Evolutionary conservation across 768 basidiomycete species (phyloP).

Genomic region (Boletales sp.): DNA sequence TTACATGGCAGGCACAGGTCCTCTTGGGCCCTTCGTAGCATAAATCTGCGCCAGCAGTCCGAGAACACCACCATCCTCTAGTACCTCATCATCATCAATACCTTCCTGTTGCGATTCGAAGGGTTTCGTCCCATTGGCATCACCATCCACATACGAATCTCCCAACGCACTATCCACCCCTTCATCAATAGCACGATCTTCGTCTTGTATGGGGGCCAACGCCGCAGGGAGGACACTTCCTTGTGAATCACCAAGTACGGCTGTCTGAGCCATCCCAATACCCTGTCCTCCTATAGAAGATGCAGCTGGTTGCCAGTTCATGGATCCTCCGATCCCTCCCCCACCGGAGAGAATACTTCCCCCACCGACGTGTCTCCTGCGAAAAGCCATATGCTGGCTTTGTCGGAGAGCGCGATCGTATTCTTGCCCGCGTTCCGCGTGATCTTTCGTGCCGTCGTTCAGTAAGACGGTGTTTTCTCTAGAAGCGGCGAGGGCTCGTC

Average conservation of each 20-base stretch:
- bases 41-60: conserved; percentile 88
- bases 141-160: conserved; percentile 76
- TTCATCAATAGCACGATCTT: conserved; percentile 49
- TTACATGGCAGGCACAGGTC: conserved; percentile 44
- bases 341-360: conserved; percentile 34
- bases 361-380: conserved; percentile 35
- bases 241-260: conserved; percentile 73
- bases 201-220: conserved; percentile 33
- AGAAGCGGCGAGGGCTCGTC: conserved; percentile 29
- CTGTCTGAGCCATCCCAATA: conserved; percentile 60
- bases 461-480: conserved; percentile 27
- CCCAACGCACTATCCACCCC: conserved; percentile 57
- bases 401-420: conserved; percentile 74
- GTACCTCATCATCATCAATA: conserved; percentile 55
- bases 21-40: conserved; percentile 48
- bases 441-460: conserved; percentile 35
- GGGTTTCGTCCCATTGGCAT: conserved; percentile 37
- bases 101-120: conserved; percentile 43
- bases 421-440: conserved; percentile 58
- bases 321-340: conserved; percentile 48
- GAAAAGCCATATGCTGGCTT: conserved; percentile 53
- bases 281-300: conserved; percentile 38
- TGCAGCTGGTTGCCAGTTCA: conserved; percentile 45
- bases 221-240: conserved; percentile 39
- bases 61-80: conserved; percentile 81